A percentile compares a stretch with the other conserved stretches of the same genome.
These are phyloP conservation scores for Grigorovia yakushimaensis DNA, from an alignment of 805 yeast genomes.

Conservation along the genomic window DNA sequence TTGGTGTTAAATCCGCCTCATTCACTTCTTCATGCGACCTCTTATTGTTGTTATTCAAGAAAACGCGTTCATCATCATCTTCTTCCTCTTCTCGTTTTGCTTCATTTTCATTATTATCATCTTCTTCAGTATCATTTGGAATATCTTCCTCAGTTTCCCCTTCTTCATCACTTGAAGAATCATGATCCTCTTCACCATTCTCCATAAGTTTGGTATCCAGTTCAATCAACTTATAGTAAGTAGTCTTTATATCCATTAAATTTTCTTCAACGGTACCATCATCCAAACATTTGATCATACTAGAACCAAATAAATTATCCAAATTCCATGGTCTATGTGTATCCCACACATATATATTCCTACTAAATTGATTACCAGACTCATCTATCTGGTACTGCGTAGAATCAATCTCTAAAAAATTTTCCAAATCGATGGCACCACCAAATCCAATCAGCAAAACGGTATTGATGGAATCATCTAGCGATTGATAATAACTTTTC, in stretches of 20 bases:
- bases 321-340: constrained; percentile 96
- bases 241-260: constrained; percentile 44
- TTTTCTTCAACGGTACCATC: constrained; percentile 68
- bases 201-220: constrained; percentile 32
- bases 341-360: constrained; percentile 75
- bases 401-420: constrained; percentile 55
- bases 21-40: constrained; percentile 16
- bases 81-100: constrained; percentile 26
- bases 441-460: constrained; percentile 88
- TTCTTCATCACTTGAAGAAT: constrained; percentile 27
- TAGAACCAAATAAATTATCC: constrained; percentile 82
- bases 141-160: constrained; percentile 24
- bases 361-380: constrained; percentile 30
- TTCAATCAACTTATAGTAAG: constrained; percentile 47
- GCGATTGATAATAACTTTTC: constrained; percentile 57
- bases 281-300: constrained; percentile 69
- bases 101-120: constrained; percentile 19
- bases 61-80: constrained; percentile 17
- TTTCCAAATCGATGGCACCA: constrained; percentile 76
- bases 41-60: constrained; percentile 18
- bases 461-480: constrained; percentile 56
- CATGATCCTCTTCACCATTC: constrained; percentile 32
- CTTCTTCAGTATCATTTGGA: constrained; percentile 24
- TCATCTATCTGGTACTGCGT: constrained; percentile 37
- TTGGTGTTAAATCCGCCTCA: neutral